Percentiles rank a stretch among this genome's conserved stretches.
These are phyloP conservation scores for Aspergillus neoniger DNA, from an alignment of 2,329 filamentous ascomycete genomes.

Conservation along the genomic window DNA sequence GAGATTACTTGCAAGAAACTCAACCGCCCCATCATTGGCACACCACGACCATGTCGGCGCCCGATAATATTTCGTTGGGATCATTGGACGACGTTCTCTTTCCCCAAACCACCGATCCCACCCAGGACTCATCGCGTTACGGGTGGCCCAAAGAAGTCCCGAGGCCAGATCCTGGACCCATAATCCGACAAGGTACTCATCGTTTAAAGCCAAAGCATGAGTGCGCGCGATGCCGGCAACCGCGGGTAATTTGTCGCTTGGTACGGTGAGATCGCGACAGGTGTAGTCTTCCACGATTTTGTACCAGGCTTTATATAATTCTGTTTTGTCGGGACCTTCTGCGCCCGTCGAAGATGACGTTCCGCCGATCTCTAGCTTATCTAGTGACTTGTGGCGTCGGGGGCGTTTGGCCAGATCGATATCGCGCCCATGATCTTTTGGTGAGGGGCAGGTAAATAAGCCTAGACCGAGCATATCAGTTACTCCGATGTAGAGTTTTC, in stretches of 20 bases:
- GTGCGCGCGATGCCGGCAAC: not conserved
- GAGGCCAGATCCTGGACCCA: not conserved
- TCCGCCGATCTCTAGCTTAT: not conserved
- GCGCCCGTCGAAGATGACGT: not conserved
- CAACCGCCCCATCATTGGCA: not conserved
- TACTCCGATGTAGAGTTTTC: not conserved
- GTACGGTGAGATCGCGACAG: not conserved
- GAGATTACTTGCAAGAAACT: not conserved
- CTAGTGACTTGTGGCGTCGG: not conserved
- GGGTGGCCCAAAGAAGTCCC: not conserved
- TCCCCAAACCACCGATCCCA: not conserved
- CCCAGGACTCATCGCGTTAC: not conserved
- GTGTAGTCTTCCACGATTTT: not conserved
- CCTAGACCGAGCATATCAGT: not conserved
- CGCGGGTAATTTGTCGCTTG: not conserved
- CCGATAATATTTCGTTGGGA: not conserved
- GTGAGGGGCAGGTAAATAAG: not conserved
- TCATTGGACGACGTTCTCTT: not conserved
- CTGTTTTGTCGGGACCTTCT: too few relatives aligned
- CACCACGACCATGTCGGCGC: not conserved
- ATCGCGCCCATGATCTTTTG: not conserved
- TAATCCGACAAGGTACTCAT: not conserved
- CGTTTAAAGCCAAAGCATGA: not conserved
- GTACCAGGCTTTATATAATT: not conserved
- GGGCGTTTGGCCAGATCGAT: not conserved